Evolutionary conservation across 768 basidiomycete species (phyloP), one percentile per base, ranked within the genome.

Genomic region (Leccinum imitatum): DNA sequence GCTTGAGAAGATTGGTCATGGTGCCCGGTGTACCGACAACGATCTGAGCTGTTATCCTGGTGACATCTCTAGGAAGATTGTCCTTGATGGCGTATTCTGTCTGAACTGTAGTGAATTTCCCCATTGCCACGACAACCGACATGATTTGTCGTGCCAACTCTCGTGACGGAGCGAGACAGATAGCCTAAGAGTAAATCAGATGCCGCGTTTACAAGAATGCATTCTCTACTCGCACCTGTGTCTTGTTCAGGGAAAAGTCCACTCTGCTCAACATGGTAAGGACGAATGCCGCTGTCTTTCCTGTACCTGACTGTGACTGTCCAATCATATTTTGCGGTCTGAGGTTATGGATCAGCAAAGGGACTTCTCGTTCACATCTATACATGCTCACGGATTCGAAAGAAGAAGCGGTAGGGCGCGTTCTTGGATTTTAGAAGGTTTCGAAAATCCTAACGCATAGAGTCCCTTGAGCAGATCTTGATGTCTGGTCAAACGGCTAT

Each of bases 261-360:
- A 98, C 83, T 44, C 96, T 87, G 71, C 91, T 95, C 15, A 98
- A 83, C 95, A 99, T 98, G 11, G 96, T 95, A 53, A 99, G 80
- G 13, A 95, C 93, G 73, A 99, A 99, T 10, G 97, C 97, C 4
- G 97, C 97, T 3, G 97, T 98, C 79, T 99, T 99, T 53, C 97
- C 97, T 9, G 97, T 99, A 41, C 97, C 97, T 35, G 97, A 98
- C 70, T 99, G 97, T 54, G 95, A 98, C 77, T 99, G 97, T 17
- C 95, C 97, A 71, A 98, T 98, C 90, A 98, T 95, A 76, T 98
- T 98, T 55, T 87, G 89, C 11, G 96, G 90, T n/a, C 96, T 99
- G 41, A 2, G 35, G 37, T 25, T 25, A 15, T 70, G 41, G n/a
- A 47, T 59, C 19, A 56, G 67, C 19, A 53, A 30, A 44, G 41